Base-by-base conservation (phyloP, 345 rosid species). In the Geranium brycei region DNA sequence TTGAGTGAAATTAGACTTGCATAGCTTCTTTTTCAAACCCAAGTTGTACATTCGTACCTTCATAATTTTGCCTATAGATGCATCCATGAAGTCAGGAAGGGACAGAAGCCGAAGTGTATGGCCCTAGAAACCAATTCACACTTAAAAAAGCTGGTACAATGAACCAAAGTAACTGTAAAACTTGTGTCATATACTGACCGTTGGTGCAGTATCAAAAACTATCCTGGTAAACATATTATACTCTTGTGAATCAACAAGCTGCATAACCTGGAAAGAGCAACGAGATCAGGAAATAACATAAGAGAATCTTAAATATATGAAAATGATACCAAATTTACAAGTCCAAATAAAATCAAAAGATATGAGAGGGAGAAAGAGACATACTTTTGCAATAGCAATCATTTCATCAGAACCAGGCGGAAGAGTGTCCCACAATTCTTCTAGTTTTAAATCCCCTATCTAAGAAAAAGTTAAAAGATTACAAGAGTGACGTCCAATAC, bases 31-130 rank as follows among this genome's bases (percentile, higher is more conserved):
- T 19, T 30, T 32, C 7, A 23, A 15, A 60, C 59, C 57, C 55
- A 40, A 62, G 28, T 71, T 66, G 19, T 53, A 51, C 64, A 71
- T 51, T 59, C 74, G 60, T 75, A 87, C 96, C 96, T 79, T 83
- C 77, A 85, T 73, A 71, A 87, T 75, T 81, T 89, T 89, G 57
- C 96, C 81, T 64, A 89, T 68, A 66, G 91, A 85, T 69, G 87
- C 74, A 71, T 87, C 89, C 74, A 87, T 66, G 71, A 85, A 87
- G 69, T 87, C 95, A n/a, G 96, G 96, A 64, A 89, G 78, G 28
- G 91, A 89, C 58, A 89, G 80, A 76, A 89, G 88, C 58, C 89
- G 85, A 72, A 87, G 88, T 15, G 88, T 85, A 75, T 89, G 96
- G 58, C 95, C 96, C 91, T 87, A 62, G 55, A 69, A 69, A 71